These are phyloP conservation scores for Cryptococcus sp. DNA, from an alignment of 1,284 basidiomycete species.

Conservation along the genomic window DNA sequence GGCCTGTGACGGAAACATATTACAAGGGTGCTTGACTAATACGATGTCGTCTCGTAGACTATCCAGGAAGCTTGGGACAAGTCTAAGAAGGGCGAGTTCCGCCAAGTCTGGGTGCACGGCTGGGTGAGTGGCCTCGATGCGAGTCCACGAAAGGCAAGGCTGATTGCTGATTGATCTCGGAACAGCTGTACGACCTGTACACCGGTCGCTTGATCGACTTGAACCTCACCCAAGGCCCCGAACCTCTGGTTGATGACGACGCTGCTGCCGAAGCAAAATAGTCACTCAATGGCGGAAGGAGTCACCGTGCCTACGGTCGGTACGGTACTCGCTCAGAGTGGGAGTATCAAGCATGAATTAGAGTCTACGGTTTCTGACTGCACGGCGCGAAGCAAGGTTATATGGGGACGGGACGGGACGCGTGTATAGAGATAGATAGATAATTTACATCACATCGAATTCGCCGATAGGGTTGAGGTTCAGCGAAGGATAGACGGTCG, in stretches of 20 bases:
- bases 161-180: background rate
- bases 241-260: slow-evolving; percentile 18
- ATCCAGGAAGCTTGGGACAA: slow-evolving; percentile 72
- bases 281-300: too few relatives aligned
- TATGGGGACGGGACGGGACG: too few relatives aligned
- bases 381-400: too few relatives aligned
- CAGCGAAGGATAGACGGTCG: too few relatives aligned
- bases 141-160: background rate
- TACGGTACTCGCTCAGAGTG: too few relatives aligned
- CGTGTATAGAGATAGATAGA: too few relatives aligned
- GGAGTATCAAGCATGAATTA: too few relatives aligned
- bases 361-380: too few relatives aligned
- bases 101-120: slow-evolving; percentile 69
- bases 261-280: background rate
- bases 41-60: slow-evolving; percentile 46
- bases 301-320: too few relatives aligned
- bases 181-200: slow-evolving; percentile 68
- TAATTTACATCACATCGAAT: too few relatives aligned
- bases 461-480: too few relatives aligned
- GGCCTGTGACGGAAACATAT: background rate
- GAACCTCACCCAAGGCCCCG: slow-evolving; percentile 53
- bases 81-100: slow-evolving; percentile 56
- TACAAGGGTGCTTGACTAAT: background rate
- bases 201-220: slow-evolving; percentile 72
- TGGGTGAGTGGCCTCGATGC: slow-evolving; percentile 57